Base-by-base conservation (phyloP, 2,329 filamentous ascomycete genomes). In the Lachnellula occidentalis region DNA sequence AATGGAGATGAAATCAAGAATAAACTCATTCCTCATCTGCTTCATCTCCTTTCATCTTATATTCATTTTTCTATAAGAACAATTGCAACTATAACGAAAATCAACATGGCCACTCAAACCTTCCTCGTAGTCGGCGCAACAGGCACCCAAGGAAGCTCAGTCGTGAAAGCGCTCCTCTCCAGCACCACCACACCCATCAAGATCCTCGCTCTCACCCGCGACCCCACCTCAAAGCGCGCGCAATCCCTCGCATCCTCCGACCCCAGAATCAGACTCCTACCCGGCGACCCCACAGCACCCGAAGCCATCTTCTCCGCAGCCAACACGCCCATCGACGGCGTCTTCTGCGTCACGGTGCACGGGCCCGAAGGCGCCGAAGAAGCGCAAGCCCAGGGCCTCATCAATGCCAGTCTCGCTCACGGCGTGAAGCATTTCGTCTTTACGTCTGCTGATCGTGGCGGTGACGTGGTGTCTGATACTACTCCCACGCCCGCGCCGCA, bases 361-460 rank as follows among this genome's bases (percentile, higher is more conserved):
- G 66, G 60, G 12, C 55, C 58, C 17, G 34, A 48, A 54, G 55
- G 59, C 11, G 65, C 64, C 49, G 80, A 83, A 67, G 73, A 78
- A 58, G 55, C 61, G 7, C 81, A 87, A 67, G 84, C 83, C 52
- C 82, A 76, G 42, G 73, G 70, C 0, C 70, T 88, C 7, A 73
- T 86, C 52, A 78, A 85, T 54, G 78, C 75, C 19, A 74, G 80
- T 3, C 64, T 86, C 54, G 74, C 76, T 22, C 68, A 78, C 31
- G 73, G 74, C 12, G 79, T 86, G 42, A 72, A 75, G 56, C 77
- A 82, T 64, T 84, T 87, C 61, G 77, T 88, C 45, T 87, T 86
- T 70, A 78, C 75, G 34, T 81, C 77, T 52, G 81, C 86, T 27
- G 85, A 87, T 58, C 80, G 84, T 41, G 81, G 82, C 43, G 82